phyloP scores from a whole-genome alignment of 805 yeast species.

The Sugiyamaella marilandica region DNA sequence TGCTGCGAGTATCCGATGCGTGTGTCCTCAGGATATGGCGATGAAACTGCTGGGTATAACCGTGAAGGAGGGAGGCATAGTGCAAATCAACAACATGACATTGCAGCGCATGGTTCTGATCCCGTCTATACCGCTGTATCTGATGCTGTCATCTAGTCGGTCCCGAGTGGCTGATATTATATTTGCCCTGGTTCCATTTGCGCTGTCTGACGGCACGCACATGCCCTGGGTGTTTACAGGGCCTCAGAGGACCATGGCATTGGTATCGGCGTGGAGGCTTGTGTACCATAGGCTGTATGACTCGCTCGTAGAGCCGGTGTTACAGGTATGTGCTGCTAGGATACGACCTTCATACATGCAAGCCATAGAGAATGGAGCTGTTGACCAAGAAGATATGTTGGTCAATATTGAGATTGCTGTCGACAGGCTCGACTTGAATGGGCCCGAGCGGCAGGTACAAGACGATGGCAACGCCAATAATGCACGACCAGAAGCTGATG shows the following conservation, averaged over 20 bases:
- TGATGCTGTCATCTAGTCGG: constrained; percentile 20
- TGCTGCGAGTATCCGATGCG: constrained; percentile 23
- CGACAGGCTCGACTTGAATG: background rate
- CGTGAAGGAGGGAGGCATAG: constrained; percentile 8
- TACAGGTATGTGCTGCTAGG: constrained; percentile 18
- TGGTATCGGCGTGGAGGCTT: constrained; percentile 20
- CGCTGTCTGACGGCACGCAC: constrained; percentile 14
- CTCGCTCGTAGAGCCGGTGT: constrained; percentile 18
- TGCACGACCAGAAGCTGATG: background rate
- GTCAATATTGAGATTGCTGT: constrained; percentile 1
- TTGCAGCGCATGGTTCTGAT: constrained; percentile 20
- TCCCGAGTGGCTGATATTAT: constrained; percentile 17
- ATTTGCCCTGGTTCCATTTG: constrained; percentile 17
- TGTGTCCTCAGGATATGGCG: constrained; percentile 29
- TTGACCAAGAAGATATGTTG: constrained; percentile 1
- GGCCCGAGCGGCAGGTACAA: background rate
- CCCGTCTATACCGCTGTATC: constrained; percentile 25
- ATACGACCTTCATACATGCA: constrained; percentile 12
- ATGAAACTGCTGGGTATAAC: constrained; percentile 22
- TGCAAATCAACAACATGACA: constrained; percentile 17
- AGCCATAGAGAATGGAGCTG: background rate
- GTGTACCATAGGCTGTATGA: constrained; percentile 18
- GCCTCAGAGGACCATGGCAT: constrained; percentile 18
- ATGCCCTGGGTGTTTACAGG: constrained; percentile 24
- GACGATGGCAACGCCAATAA: background rate